phyloP scores from a whole-genome alignment of 192 early-diverging fungal species.

The Podila clonocystis region DNA sequence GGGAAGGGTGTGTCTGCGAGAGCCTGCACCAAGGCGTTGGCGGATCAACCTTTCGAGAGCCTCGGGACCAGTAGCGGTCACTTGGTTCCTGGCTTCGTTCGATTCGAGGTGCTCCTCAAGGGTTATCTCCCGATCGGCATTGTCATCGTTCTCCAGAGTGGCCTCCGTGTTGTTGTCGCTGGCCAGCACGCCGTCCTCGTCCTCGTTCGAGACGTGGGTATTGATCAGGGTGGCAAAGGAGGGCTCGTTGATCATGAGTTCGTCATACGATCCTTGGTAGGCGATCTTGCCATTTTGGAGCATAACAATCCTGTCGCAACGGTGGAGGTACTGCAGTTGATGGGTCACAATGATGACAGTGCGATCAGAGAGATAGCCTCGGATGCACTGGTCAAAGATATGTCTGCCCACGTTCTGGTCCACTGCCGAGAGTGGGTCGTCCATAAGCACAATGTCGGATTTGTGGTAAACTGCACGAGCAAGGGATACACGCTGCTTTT shows the following conservation, averaged over 20 bases:
- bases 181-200: neutral
- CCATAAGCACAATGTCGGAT: constrained; percentile 86
- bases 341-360: constrained; percentile 82
- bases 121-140: neutral
- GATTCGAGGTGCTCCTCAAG: constrained; percentile 1
- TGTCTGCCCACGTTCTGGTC: constrained; percentile 63
- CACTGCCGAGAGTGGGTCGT: constrained; percentile 63
- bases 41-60: neutral
- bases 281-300: constrained; percentile 73
- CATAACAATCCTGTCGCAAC: constrained; percentile 71
- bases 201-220: constrained; percentile 31
- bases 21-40: neutral
- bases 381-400: constrained; percentile 72
- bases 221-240: constrained; percentile 29
- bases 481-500: constrained; percentile 71
- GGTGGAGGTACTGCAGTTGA: constrained; percentile 75
- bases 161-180: neutral
- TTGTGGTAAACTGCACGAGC: constrained; percentile 82
- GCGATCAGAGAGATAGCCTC: constrained; percentile 77
- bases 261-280: constrained; percentile 70
- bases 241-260: constrained; percentile 64
- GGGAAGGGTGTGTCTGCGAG: constrained; percentile 25
- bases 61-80: neutral
- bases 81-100: constrained; percentile 4
- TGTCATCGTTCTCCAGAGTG: neutral